phyloP scores from a whole-genome alignment of 2,329 filamentous ascomycete genomes.

The Aspergillus quadricinctus region DNA sequence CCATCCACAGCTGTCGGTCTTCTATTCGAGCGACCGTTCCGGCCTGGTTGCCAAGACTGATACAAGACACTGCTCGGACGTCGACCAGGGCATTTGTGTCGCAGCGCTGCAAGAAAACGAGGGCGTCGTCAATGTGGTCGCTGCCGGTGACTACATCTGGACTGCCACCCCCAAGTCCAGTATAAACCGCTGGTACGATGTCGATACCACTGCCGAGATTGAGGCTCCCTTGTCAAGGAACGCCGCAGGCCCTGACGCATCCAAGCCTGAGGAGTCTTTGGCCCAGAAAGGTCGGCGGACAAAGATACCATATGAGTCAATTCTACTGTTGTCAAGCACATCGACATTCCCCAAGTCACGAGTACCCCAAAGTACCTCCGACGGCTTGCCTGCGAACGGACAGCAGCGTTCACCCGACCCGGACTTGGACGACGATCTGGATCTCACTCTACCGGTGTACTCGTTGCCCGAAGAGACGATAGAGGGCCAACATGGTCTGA shows the following conservation, averaged over 20 bases:
- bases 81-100: conserved; percentile 84
- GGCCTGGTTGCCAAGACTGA: conserved; percentile 97
- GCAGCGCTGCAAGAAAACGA: conserved; percentile 92
- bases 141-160: conserved; percentile 75
- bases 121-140: conserved; percentile 55
- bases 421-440: conserved; percentile 47
- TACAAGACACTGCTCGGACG: conserved; percentile 67
- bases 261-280: conserved; percentile 10
- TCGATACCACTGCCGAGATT: conserved; percentile 72
- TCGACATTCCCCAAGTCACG: conserved; percentile 64
- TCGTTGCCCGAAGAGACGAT: conserved; percentile 73
- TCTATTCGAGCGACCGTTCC: conserved; percentile 91
- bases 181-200: conserved; percentile 85
- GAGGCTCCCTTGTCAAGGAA: conserved; percentile 42
- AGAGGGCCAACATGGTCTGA: conserved; percentile 89
- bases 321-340: conserved; percentile 80
- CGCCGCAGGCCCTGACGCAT: conserved; percentile 40
- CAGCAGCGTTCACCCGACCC: conserved; percentile 55
- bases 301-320: conserved; percentile 70
- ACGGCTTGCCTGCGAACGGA: conserved; percentile 45
- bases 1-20: conserved; percentile 77
- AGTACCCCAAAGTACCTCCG: conserved; percentile 54
- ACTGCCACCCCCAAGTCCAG: conserved; percentile 85
- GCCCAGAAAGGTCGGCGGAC: conserved; percentile 31
- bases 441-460: conserved; percentile 59